Conservation (phyloP, 495 filamentous ascomycete genomes). For the Penicillium daleae region DNA sequence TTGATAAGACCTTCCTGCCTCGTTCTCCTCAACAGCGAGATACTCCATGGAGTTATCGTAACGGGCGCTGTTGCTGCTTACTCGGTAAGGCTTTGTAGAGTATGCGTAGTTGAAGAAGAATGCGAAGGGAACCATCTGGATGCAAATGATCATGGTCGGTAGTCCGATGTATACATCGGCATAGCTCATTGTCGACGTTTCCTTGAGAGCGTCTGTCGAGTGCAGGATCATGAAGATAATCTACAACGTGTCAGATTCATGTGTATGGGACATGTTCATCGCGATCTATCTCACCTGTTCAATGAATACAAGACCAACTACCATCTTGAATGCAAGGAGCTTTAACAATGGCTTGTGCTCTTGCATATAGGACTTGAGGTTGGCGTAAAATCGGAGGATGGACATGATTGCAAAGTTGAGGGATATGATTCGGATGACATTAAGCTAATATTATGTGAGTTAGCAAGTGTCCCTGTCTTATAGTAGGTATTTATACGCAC, state of each 20-base stretch:
- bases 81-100: slow-evolving; percentile 25
- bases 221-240: slow-evolving; percentile 38
- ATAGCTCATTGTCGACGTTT: slow-evolving; percentile 31
- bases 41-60: background rate
- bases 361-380: slow-evolving; percentile 26
- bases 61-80: background rate
- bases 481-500: slow-evolving; percentile 24
- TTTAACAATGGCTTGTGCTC: slow-evolving; percentile 32
- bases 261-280: background rate
- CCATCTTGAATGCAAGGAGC: slow-evolving; percentile 37
- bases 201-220: slow-evolving; percentile 25
- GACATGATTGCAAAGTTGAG: slow-evolving; percentile 28
- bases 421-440: slow-evolving; percentile 30
- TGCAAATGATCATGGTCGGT: slow-evolving; percentile 37
- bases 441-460: slow-evolving; percentile 22
- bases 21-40: slow-evolving; percentile 7
- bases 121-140: slow-evolving; percentile 41
- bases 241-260: slow-evolving; percentile 5
- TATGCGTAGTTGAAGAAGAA: slow-evolving; percentile 40
- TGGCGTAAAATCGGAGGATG: slow-evolving; percentile 32
- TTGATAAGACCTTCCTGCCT: background rate
- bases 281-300: slow-evolving; percentile 24
- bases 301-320: slow-evolving; percentile 36
- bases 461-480: background rate
- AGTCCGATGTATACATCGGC: slow-evolving; percentile 39